Conservation (phyloP, 345 rosid genomes). For the Hibiscus tridactylites region DNA sequence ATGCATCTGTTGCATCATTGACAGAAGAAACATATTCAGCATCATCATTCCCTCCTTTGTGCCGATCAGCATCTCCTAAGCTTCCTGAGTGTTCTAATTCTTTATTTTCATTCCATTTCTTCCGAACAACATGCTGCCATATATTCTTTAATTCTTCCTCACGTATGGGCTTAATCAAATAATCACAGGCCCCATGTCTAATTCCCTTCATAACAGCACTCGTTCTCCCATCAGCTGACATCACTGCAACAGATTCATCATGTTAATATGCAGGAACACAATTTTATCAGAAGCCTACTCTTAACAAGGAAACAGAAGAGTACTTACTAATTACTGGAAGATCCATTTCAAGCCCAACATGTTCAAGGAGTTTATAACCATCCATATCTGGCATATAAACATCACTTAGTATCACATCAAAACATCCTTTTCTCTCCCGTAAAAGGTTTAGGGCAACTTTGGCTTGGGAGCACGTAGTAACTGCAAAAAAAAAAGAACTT, state of each 20-base stretch:
- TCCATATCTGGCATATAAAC: conserved; percentile 89
- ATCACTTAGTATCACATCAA: conserved; percentile 67
- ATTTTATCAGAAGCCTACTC: background rate
- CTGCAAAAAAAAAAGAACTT: conserved; percentile 33
- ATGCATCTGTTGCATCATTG: conserved; percentile 43
- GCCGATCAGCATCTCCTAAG: conserved; percentile 42
- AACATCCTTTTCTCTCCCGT: conserved; percentile 57
- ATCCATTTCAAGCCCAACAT: conserved; percentile 87
- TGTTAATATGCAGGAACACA: conserved; percentile 5
- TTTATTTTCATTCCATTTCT: conserved; percentile 44
- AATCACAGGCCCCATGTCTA: conserved; percentile 82
- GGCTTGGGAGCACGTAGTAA: conserved; percentile 65
- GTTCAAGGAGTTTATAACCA: conserved; percentile 81
- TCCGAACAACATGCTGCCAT: conserved; percentile 88
- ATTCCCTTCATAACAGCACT: conserved; percentile 79
- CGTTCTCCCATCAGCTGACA: conserved; percentile 76
- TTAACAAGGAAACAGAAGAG: background rate
- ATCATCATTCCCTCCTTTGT: conserved; percentile 39
- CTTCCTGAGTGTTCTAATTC: conserved; percentile 43
- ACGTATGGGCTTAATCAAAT: conserved; percentile 70
- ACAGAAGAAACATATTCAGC: conserved; percentile 44
- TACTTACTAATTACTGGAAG: conserved; percentile 88
- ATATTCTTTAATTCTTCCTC: conserved; percentile 75
- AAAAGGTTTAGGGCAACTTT: conserved; percentile 50
- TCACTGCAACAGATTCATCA: conserved; percentile 43